phyloP scores from a whole-genome alignment of 73 alveolate species.

The Stentor roeselii region DNA sequence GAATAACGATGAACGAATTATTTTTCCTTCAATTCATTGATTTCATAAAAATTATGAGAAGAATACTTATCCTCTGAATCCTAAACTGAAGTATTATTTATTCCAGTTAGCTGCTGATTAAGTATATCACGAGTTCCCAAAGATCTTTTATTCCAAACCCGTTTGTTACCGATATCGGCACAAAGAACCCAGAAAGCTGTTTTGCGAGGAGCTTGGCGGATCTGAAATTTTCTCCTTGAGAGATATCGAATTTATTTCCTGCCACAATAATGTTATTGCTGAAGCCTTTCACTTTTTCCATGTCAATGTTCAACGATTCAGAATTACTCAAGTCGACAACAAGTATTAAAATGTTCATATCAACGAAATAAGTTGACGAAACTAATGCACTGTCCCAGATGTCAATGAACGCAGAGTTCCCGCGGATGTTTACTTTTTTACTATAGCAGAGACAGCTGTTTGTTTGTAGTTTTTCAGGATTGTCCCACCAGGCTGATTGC shows the following conservation, averaged over 20 bases:
- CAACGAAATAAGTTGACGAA: not conserved
- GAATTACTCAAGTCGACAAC: not conserved
- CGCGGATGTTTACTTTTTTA: not conserved
- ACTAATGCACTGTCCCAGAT: not conserved
- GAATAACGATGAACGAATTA: no score
- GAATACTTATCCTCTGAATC: no score
- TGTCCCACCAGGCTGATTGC: not conserved
- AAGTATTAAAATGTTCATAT: not conserved
- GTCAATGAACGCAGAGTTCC: not conserved
- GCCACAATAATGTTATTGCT: not conserved
- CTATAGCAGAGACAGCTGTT: not conserved
- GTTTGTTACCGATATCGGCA: not conserved
- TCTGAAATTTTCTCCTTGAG: not conserved
- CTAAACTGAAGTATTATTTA: no score
- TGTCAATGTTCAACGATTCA: not conserved
- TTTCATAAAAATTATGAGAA: no score
- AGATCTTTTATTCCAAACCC: not conserved
- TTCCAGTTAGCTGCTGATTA: not conserved
- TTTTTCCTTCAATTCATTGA: no score
- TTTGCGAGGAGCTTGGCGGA: not conserved
- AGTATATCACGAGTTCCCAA: not conserved
- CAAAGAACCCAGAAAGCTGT: not conserved
- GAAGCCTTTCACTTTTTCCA: not conserved
- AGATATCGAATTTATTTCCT: not conserved
- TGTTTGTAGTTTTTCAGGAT: not conserved